These are phyloP conservation scores for Arachnomyces sp. DNA, from an alignment of 2,329 filamentous ascomycete species.

Conservation along the genomic window DNA sequence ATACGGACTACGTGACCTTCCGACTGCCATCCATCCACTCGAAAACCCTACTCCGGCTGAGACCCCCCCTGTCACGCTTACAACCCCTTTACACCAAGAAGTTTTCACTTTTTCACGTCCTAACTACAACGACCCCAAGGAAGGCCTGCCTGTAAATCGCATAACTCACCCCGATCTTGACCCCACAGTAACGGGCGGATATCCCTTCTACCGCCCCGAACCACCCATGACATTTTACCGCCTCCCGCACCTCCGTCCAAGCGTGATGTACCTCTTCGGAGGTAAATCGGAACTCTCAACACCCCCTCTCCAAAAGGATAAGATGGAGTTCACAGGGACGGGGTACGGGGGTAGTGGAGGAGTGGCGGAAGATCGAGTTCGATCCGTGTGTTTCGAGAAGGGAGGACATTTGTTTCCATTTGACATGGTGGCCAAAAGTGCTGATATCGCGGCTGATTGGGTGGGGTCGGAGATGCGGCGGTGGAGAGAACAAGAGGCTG, in stretches of 20 bases:
- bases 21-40: slow-evolving; percentile 45
- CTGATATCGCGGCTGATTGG: slow-evolving; percentile 52
- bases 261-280: slow-evolving; percentile 39
- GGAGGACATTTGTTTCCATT: slow-evolving; percentile 77
- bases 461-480: slow-evolving; percentile 48
- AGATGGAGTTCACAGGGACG: slow-evolving; percentile 33
- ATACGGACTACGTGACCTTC: slow-evolving; percentile 67
- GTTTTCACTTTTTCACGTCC: slow-evolving; percentile 50
- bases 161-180: slow-evolving; percentile 42
- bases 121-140: slow-evolving; percentile 49
- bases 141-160: slow-evolving; percentile 29
- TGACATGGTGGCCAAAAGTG: slow-evolving; percentile 64
- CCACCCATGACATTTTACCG: slow-evolving; percentile 29
- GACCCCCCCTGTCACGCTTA: slow-evolving; percentile 54
- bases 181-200: slow-evolving; percentile 20
- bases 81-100: slow-evolving; percentile 82
- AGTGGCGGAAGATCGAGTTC: slow-evolving; percentile 63
- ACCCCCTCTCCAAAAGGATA: slow-evolving; percentile 32
- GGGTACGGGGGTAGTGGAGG: slow-evolving; percentile 36
- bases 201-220: slow-evolving; percentile 41
- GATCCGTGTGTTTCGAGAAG: slow-evolving; percentile 54
- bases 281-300: slow-evolving; percentile 35
- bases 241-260: slow-evolving; percentile 38
- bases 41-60: slow-evolving; percentile 45
- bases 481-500: slow-evolving; percentile 52